phyloP scores from a whole-genome alignment of 352 stramenopile genomes.

The Pythium vanterpoolii region DNA sequence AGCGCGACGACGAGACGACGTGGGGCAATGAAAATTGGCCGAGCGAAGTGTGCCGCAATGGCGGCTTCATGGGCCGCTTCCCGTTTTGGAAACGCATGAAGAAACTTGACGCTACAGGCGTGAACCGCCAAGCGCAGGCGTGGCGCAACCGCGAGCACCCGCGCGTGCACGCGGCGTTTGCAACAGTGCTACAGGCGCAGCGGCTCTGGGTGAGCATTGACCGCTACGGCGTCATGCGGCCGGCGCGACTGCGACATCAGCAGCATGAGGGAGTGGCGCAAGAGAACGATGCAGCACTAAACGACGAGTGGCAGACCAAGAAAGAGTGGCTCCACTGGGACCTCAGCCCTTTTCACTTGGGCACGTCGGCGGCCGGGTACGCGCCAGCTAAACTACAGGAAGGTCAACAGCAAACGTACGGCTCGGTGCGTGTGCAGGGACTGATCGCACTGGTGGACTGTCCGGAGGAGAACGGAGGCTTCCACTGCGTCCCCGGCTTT shows the following conservation, averaged over 20 bases:
- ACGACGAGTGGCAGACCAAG: slow-evolving; percentile 42
- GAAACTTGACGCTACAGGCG: slow-evolving; percentile 38
- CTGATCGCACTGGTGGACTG: slow-evolving; percentile 43
- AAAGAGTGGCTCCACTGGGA: slow-evolving; percentile 55
- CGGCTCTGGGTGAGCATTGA: slow-evolving; percentile 49
- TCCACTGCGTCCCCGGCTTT: slow-evolving; percentile 49
- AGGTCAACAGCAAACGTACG: slow-evolving; percentile 27
- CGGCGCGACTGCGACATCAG: slow-evolving; percentile 29
- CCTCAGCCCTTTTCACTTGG: slow-evolving; percentile 45
- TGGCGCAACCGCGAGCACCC: slow-evolving; percentile 48
- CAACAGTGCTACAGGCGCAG: slow-evolving; percentile 29
- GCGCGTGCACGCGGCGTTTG: slow-evolving; percentile 32
- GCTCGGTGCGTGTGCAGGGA: slow-evolving; percentile 40
- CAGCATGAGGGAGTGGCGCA: slow-evolving; percentile 9
- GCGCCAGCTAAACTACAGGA: slow-evolving; percentile 21
- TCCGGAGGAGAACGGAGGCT: slow-evolving; percentile 38
- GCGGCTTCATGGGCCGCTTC: slow-evolving; percentile 45
- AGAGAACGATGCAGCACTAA: slow-evolving; percentile 30
- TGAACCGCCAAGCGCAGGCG: slow-evolving; percentile 41
- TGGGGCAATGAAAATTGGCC: slow-evolving; percentile 51
- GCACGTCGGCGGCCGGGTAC: slow-evolving; percentile 42
- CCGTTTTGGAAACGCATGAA: slow-evolving; percentile 58
- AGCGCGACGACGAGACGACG: slow-evolving; percentile 34
- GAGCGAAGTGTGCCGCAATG: slow-evolving; percentile 40
- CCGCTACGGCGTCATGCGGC: slow-evolving; percentile 47